These are phyloP conservation scores for Trametes villosa DNA, from an alignment of 768 basidiomycete species.

Conservation along the genomic window DNA sequence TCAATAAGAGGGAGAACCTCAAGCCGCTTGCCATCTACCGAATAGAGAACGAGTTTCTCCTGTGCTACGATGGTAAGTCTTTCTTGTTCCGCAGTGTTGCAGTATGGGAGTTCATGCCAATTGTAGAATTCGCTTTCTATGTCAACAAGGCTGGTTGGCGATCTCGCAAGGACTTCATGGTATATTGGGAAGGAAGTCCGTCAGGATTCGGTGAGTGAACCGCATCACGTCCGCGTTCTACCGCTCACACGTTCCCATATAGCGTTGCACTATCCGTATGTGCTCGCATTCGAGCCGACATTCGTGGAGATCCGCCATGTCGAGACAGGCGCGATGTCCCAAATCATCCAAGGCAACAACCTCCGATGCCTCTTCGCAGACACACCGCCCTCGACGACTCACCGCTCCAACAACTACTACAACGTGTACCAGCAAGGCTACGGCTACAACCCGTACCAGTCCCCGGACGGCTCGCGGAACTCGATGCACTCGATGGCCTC, in stretches of 20 bases:
- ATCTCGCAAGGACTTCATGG: conserved; percentile 90
- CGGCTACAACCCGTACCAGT: conserved; percentile 40
- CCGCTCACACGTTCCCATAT: not conserved
- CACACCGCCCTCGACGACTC: conserved; percentile 84
- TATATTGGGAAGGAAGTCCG: conserved; percentile 95
- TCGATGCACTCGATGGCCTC: conserved; percentile 25
- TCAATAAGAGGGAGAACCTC: conserved; percentile 79
- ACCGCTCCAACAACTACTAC: conserved; percentile 48
- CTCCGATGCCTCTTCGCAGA: conserved; percentile 92
- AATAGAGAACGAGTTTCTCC: conserved; percentile 93
- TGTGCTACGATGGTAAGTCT: conserved; percentile 93
- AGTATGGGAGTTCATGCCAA: not conserved
- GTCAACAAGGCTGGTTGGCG: conserved; percentile 96
- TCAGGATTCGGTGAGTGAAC: conserved; percentile 86
- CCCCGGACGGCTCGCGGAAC: conserved; percentile 32
- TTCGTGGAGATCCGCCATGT: conserved; percentile 98
- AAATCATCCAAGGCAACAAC: conserved; percentile 94
- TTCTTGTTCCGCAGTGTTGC: not conserved
- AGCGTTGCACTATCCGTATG: conserved; percentile 97
- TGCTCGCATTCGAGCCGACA: conserved; percentile 93
- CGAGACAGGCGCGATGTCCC: conserved; percentile 87
- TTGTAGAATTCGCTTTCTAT: conserved; percentile 96
- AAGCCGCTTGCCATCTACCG: conserved; percentile 96
- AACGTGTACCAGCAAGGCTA: conserved; percentile 39
- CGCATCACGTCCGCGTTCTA: not conserved